Evolutionary conservation across 495 filamentous ascomycete genomes (phyloP).

Genomic region (Darksidea phi): DNA sequence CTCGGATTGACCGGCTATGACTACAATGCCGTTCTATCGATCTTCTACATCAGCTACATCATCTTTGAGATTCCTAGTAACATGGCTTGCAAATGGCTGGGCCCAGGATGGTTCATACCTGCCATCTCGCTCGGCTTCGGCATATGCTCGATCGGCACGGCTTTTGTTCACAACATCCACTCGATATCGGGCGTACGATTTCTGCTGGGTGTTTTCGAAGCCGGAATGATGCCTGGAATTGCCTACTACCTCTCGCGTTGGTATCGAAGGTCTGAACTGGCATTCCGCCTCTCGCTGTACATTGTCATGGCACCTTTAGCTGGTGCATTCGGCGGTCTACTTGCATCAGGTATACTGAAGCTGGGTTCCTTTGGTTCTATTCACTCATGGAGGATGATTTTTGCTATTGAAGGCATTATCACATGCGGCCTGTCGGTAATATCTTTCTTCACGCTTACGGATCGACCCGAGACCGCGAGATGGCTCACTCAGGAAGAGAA

Average conservation of each 20-base stretch:
- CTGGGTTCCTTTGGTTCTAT: constrained; percentile 49
- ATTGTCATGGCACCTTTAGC: constrained; percentile 64
- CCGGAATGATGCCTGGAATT: constrained; percentile 71
- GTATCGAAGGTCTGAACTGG: constrained; percentile 67
- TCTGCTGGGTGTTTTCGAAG: constrained; percentile 57
- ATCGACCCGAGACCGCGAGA: constrained; percentile 34
- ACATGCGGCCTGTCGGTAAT: constrained; percentile 34
- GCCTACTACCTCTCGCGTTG: constrained; percentile 70
- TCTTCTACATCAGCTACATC: constrained; percentile 42
- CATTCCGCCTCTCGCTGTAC: constrained; percentile 57
- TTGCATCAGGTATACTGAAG: constrained; percentile 59
- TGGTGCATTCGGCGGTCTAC: constrained; percentile 67
- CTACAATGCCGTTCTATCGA: constrained; percentile 39
- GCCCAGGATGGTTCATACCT: constrained; percentile 54
- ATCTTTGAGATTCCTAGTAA: constrained; percentile 44
- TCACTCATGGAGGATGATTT: constrained; percentile 40
- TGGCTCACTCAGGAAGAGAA: constrained; percentile 39
- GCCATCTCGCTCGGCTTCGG: constrained; percentile 51
- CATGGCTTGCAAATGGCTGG: constrained; percentile 52
- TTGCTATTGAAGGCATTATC: constrained; percentile 41
- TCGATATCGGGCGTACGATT: constrained; percentile 51
- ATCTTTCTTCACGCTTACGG: constrained; percentile 37
- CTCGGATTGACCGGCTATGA: constrained; percentile 38
- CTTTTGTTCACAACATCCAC: constrained; percentile 50
- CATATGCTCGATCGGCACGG: constrained; percentile 49